Percentiles rank a stretch among this genome's conserved stretches.
phyloP scores from a whole-genome alignment of 345 rosid genomes.

The Gossypium longicalyx region DNA sequence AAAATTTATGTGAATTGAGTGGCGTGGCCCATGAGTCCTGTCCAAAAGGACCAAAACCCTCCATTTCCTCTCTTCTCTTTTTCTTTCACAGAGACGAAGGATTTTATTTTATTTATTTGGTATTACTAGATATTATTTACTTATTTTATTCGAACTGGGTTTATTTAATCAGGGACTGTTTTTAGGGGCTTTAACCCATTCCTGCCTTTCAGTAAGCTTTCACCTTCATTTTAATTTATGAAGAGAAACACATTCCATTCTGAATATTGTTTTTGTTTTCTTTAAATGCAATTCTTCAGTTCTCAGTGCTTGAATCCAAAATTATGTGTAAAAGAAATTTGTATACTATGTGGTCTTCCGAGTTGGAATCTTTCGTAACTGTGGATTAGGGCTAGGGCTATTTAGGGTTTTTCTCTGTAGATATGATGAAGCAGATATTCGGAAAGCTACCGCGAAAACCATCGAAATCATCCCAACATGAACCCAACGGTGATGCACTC shows the following conservation, averaged over 20 bases:
- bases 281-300: not conserved
- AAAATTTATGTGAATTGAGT: too few relatives aligned
- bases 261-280: not conserved
- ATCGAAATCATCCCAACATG: slow-evolving; percentile 51
- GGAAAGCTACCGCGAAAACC: slow-evolving; percentile 69
- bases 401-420: slow-evolving; percentile 19
- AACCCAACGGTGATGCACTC: slow-evolving; percentile 40
- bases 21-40: too few relatives aligned
- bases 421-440: slow-evolving; percentile 76
- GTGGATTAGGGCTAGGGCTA: slow-evolving; percentile 9
- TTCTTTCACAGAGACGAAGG: too few relatives aligned
- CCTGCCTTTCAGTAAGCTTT: not conserved
- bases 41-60: too few relatives aligned
- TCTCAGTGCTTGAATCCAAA: slow-evolving; percentile 1
- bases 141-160: too few relatives aligned
- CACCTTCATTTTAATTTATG: not conserved
- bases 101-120: too few relatives aligned
- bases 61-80: too few relatives aligned
- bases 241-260: not conserved
- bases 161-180: too few relatives aligned
- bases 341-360: slow-evolving; percentile 12
- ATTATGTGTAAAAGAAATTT: slow-evolving; percentile 3
- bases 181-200: not conserved
- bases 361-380: slow-evolving; percentile 16
- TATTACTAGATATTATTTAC: too few relatives aligned